Percentiles rank a stretch among this genome's conserved stretches.
phyloP scores from a whole-genome alignment of 768 basidiomycete species.

The Kwoniella sp. region DNA sequence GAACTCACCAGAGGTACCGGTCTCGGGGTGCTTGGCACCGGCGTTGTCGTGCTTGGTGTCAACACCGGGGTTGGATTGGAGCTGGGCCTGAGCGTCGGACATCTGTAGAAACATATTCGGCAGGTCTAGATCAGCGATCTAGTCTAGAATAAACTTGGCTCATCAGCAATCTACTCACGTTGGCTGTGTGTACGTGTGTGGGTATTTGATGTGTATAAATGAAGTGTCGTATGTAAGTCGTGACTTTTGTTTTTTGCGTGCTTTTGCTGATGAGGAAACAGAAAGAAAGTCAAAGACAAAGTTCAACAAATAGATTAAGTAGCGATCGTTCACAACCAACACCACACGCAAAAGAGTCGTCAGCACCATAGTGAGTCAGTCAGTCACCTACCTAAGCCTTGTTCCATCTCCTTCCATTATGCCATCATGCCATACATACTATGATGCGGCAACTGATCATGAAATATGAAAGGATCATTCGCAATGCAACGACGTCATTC shows the following conservation, averaged over 20 bases:
- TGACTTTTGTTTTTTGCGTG: not conserved
- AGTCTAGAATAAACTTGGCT: not conserved
- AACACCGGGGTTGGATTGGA: slow-evolving; percentile 22
- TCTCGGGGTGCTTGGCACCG: slow-evolving; percentile 29
- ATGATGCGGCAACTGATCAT: not conserved
- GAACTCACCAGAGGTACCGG: slow-evolving; percentile 21
- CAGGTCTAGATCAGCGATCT: not conserved
- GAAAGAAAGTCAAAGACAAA: not conserved
- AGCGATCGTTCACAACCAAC: not conserved
- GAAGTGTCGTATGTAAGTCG: slow-evolving; percentile 12
- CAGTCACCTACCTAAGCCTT: not conserved
- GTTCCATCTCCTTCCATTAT: not conserved
- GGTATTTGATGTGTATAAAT: not conserved
- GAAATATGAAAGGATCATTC: too few relatives aligned
- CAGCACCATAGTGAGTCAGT: slow-evolving; percentile 1
- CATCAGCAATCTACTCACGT: slow-evolving; percentile 8
- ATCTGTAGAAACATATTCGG: not conserved
- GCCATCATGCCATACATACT: not conserved
- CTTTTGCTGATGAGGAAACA: not conserved
- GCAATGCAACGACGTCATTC: not conserved
- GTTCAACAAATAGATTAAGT: not conserved
- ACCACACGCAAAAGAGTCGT: too few relatives aligned
- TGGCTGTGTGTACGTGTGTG: slow-evolving; percentile 11
- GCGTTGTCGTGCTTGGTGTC: slow-evolving; percentile 26
- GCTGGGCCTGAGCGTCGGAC: slow-evolving; percentile 22